Percentiles rank a stretch among this genome's conserved stretches.
Evolutionary conservation across 495 filamentous ascomycete genomes (phyloP).

Genomic region (Tuber calosporum): DNA sequence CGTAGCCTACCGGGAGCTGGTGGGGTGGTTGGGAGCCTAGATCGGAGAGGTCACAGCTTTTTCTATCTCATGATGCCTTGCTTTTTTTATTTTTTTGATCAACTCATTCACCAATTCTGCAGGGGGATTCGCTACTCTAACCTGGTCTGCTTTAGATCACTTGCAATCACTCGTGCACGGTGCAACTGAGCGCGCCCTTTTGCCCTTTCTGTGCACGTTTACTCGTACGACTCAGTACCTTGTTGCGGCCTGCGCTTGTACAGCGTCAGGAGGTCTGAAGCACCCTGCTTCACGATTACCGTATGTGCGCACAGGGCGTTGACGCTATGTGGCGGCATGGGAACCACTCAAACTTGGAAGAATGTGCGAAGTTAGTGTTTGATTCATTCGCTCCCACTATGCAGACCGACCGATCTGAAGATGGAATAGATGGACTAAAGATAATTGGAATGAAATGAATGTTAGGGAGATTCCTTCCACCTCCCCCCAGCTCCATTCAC

Average conservation of each 20-base stretch:
- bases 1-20: neutral
- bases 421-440: neutral
- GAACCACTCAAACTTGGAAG: neutral
- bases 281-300: neutral
- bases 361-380: neutral
- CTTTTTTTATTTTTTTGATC: neutral
- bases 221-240: neutral
- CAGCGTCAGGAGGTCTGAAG: neutral
- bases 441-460: neutral
- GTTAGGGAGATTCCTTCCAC: neutral
- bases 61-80: neutral
- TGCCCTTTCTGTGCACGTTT: neutral
- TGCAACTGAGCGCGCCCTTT: neutral
- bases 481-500: neutral
- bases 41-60: constrained; percentile 2
- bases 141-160: constrained; percentile 1
- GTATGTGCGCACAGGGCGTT: neutral
- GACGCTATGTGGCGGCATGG: neutral
- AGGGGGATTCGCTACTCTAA: neutral
- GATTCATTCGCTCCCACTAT: neutral
- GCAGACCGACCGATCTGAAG: neutral
- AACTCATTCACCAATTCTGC: neutral
- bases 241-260: neutral
- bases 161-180: constrained; percentile 1
- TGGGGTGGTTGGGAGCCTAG: neutral